Conservation (phyloP, 768 basidiomycete genomes). For the Suillus bovinus region DNA sequence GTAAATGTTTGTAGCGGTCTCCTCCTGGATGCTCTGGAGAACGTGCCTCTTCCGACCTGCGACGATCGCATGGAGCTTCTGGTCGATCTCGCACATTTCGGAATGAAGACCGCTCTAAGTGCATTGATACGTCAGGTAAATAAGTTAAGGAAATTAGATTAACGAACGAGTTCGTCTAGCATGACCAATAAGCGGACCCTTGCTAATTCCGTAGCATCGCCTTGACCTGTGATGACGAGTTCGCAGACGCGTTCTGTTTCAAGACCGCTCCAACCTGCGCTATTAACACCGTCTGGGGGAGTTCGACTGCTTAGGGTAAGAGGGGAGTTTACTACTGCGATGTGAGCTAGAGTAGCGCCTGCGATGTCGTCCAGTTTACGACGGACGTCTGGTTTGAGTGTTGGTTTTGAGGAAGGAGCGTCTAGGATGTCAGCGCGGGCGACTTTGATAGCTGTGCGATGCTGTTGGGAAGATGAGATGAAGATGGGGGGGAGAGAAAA, state of each 20-base stretch:
- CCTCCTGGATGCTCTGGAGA: constrained; percentile 92
- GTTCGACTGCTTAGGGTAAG: constrained; percentile 72
- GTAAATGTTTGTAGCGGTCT: constrained; percentile 97
- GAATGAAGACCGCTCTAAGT: constrained; percentile 85
- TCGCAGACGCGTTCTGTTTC: constrained; percentile 95
- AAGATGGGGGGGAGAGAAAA: constrained; percentile 11
- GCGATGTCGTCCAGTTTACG: constrained; percentile 93
- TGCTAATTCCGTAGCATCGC: constrained; percentile 89
- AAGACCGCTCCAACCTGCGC: constrained; percentile 83
- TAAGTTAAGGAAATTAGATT: constrained; percentile 13
- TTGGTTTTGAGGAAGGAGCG: constrained; percentile 72
- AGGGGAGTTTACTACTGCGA: constrained; percentile 90
- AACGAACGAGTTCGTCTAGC: constrained; percentile 89
- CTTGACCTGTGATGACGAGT: constrained; percentile 84
- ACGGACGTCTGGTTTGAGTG: constrained; percentile 80
- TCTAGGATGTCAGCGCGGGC: constrained; percentile 93
- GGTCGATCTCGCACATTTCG: constrained; percentile 91
- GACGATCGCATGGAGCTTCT: constrained; percentile 89
- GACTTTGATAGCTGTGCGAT: constrained; percentile 85
- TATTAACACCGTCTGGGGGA: constrained; percentile 74
- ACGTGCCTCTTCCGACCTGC: constrained; percentile 85
- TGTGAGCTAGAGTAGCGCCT: constrained; percentile 87
- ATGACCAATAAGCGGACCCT: constrained; percentile 89
- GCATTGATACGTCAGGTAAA: constrained; percentile 13
- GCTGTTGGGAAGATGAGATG: constrained; percentile 42